A percentile compares a stretch with the other conserved stretches of the same genome.
These are phyloP conservation scores for Colletotrichum melonis DNA, from an alignment of 2,329 filamentous ascomycete genomes.

Conservation along the genomic window DNA sequence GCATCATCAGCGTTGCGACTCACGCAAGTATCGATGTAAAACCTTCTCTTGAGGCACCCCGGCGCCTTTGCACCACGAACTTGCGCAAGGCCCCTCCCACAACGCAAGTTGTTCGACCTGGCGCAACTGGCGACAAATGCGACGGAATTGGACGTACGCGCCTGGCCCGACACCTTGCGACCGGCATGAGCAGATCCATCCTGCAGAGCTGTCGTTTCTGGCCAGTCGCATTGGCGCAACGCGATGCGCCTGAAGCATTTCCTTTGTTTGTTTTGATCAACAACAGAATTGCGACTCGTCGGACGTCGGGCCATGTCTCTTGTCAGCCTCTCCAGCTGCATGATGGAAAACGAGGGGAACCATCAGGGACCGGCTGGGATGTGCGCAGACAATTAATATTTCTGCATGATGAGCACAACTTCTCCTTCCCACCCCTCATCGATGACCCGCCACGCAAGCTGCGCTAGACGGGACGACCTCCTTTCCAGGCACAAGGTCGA, in stretches of 20 bases:
- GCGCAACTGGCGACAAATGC: conserved; percentile 21
- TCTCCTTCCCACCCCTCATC: conserved; percentile 42
- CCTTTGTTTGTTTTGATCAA: conserved; percentile 32
- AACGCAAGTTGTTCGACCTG: not conserved
- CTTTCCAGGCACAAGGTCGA: conserved; percentile 10
- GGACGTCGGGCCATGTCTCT: not conserved
- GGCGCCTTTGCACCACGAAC: not conserved
- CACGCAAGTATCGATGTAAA: not conserved
- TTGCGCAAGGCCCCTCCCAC: not conserved
- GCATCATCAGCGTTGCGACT: conserved; percentile 26
- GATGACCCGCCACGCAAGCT: conserved; percentile 44
- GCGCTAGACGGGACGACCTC: conserved; percentile 22
- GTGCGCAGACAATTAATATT: conserved; percentile 29
- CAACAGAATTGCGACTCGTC: conserved; percentile 17
- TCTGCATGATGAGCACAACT: conserved; percentile 37
- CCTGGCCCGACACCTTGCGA: conserved; percentile 24
- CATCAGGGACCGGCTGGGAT: conserved; percentile 25
- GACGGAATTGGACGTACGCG: conserved; percentile 28
- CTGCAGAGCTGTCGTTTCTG: conserved; percentile 17
- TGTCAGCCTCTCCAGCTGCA: conserved; percentile 1
- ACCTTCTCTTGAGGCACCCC: not conserved
- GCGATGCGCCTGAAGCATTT: conserved; percentile 31
- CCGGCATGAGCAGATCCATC: conserved; percentile 16
- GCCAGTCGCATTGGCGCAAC: conserved; percentile 34
- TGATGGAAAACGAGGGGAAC: conserved; percentile 10